Conservation (phyloP, 805 yeast species). For the Kodamaea laetipori region DNA sequence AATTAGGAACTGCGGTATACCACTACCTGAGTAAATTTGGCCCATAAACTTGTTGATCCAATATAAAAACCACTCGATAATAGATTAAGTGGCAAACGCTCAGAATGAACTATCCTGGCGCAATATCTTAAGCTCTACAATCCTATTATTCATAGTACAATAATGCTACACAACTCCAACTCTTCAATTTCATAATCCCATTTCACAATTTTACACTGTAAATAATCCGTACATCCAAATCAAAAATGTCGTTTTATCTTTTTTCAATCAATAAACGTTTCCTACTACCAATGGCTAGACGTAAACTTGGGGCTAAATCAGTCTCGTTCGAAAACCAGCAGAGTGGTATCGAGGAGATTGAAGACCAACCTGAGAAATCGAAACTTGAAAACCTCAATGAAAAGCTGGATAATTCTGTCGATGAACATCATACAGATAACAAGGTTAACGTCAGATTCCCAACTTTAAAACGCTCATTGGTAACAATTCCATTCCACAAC, state of each 20-base stretch:
- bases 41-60: no score
- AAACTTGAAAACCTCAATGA: not conserved
- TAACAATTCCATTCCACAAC: conserved; percentile 34
- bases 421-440: not conserved
- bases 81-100: no score
- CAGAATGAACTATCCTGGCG: no score
- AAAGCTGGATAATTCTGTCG: not conserved
- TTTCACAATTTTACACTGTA: no score
- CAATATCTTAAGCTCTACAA: no score
- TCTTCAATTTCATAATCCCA: no score
- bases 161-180: no score
- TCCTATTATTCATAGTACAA: no score
- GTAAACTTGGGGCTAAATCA: conserved; percentile 18
- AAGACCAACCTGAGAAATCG: conserved; percentile 10
- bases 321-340: conserved; percentile 23
- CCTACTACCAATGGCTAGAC: conserved; percentile 8
- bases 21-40: no score
- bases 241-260: conserved; percentile 5
- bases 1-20: not conserved
- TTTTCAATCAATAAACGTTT: conserved; percentile 2
- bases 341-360: conserved; percentile 3
- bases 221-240: not conserved
- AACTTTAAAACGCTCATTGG: conserved; percentile 15
- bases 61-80: no score
- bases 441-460: conserved; percentile 16